phyloP scores from a whole-genome alignment of 2,329 filamentous ascomycete genomes.

The Lasiodiplodia sp. region DNA sequence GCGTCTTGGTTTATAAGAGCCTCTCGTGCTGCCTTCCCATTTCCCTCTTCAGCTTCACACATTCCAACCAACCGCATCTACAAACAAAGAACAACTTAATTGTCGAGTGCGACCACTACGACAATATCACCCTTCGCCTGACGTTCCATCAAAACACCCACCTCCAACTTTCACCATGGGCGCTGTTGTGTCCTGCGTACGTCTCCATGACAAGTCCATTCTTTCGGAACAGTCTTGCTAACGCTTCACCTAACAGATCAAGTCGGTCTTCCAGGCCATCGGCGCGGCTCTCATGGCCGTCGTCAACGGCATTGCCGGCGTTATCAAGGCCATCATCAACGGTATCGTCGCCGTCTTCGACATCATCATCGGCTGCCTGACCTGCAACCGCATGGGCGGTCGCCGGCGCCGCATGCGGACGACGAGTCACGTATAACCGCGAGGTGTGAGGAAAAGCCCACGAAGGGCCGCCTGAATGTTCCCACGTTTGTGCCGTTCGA shows the following conservation, averaged over 20 bases:
- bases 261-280: constrained; percentile 55
- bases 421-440: constrained; percentile 37
- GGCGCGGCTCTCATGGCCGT: constrained; percentile 56
- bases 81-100: background rate
- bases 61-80: constrained; percentile 9
- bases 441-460: constrained; percentile 28
- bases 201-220: constrained; percentile 46
- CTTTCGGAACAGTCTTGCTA: constrained; percentile 32
- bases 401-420: constrained; percentile 43
- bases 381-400: constrained; percentile 55
- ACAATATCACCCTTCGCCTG: background rate
- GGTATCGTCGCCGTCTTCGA: constrained; percentile 58
- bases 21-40: constrained; percentile 2
- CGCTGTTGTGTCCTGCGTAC: constrained; percentile 83
- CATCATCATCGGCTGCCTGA: constrained; percentile 59
- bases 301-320: constrained; percentile 54
- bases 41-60: background rate
- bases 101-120: background rate
- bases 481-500: background rate
- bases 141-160: background rate
- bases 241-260: constrained; percentile 43
- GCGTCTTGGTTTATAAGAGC: constrained; percentile 9
- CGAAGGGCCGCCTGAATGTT: background rate
- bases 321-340: constrained; percentile 57
- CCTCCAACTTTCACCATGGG: constrained; percentile 68